Evolutionary conservation across 2,329 filamentous ascomycete species (phyloP), one percentile per base, ranked within the genome.

Genomic region (Penicillium sclerotigenum): DNA sequence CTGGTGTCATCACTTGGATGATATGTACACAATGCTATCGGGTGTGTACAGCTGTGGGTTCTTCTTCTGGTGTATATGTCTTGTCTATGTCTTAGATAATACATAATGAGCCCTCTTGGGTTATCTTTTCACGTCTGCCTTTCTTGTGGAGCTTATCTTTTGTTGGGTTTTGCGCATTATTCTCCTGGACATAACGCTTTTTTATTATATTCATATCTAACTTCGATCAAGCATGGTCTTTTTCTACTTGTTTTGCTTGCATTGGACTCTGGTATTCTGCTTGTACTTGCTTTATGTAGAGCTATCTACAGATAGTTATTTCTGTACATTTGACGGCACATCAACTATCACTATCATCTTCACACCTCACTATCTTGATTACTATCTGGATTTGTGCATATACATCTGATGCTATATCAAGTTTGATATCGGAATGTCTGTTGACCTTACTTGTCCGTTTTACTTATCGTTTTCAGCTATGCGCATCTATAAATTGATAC

Each of bases 41-140:
- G 58, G 56, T 57, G 55, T 59, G 54, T 42, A 36, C 38, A 43
- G 50, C 26, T 40, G 18, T 18, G 11, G 46, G 28, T 54, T 49
- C 45, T 47, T 53, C 34, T 40, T 40, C 34, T 24, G 52, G 45
- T 52, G 43, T 54, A 40, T 11, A 51, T 51, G 48, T 51, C 29
- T 51, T 51, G 48, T 51, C 48, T 51, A 51, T 28, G 37, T 56
- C 46, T 53, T 58, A 64, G 59, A 62, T 65, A 64, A 56, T 83
- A 78, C 62, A 75, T 79, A 65, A 71, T 79, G 47, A 75, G 64
- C 68, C 66, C 54, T 46, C 13, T n/a, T 48, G 54, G 42, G 52
- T 37, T 29, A 40, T 40, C 20, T 22, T 43, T 54, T 59, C 59
- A 57, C 55, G 56, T 63, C 49, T 36, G 55, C 43, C 45, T 46